These are phyloP conservation scores for Lactarius trivialis DNA, from an alignment of 768 basidiomycete genomes.

Conservation along the genomic window DNA sequence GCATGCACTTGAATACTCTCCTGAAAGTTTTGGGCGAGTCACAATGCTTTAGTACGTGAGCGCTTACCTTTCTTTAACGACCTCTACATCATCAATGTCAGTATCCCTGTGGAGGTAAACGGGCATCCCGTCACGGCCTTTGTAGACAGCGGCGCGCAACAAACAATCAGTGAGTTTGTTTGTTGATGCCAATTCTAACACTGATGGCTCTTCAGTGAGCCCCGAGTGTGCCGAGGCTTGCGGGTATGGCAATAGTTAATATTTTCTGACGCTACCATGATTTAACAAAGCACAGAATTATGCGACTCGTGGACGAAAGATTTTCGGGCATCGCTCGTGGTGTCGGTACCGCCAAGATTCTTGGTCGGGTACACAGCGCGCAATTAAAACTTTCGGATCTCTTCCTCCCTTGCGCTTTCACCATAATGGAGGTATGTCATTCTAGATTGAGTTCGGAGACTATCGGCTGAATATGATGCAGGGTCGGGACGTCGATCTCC, in stretches of 20 bases:
- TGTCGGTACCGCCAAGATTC: conserved; percentile 90
- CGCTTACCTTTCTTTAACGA: not conserved
- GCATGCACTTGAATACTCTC: conserved; percentile 89
- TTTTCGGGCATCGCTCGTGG: conserved; percentile 88
- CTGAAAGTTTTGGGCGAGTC: conserved; percentile 90
- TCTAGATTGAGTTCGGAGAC: not conserved
- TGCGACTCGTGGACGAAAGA: conserved; percentile 85
- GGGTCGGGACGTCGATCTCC: conserved; percentile 90
- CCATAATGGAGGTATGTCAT: conserved; percentile 81
- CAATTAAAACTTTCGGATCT: conserved; percentile 86
- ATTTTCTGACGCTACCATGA: conserved; percentile 5
- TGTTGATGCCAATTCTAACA: conserved; percentile 1
- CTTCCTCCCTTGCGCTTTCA: conserved; percentile 83
- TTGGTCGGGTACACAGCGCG: conserved; percentile 90
- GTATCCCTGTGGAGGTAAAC: conserved; percentile 90
- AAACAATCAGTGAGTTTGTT: conserved; percentile 77
- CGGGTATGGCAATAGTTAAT: conserved; percentile 46
- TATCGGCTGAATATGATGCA: conserved; percentile 27
- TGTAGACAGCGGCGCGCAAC: conserved; percentile 96
- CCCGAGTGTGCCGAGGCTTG: conserved; percentile 89
- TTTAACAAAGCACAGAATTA: conserved; percentile 48
- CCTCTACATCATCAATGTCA: conserved; percentile 28
- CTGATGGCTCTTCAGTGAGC: conserved; percentile 52
- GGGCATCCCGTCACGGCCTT: conserved; percentile 88
- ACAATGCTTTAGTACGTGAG: conserved; percentile 89